phyloP scores from a whole-genome alignment of 2,329 filamentous ascomycete species.

The Scorias spongiosa region DNA sequence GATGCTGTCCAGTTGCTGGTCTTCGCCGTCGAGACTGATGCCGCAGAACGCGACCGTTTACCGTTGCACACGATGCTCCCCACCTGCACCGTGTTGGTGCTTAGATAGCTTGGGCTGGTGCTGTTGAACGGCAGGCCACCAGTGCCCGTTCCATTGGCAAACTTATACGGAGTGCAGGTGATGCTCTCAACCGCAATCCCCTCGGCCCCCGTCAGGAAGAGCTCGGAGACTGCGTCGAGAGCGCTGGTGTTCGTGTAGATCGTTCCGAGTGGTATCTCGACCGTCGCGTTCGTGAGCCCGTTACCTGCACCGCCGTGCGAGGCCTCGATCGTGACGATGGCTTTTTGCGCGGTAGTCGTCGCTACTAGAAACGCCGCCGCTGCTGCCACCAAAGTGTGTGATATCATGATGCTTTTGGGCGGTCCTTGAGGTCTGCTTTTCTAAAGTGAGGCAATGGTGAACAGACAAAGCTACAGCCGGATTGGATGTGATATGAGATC shows the following conservation, averaged over 20 bases:
- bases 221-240: constrained; percentile 11
- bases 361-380: constrained; percentile 3
- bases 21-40: neutral
- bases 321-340: constrained; percentile 10
- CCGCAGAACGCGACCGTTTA: neutral
- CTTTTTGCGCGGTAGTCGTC: constrained; percentile 7
- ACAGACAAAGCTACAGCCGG: too few relatives aligned
- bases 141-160: constrained; percentile 8
- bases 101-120: constrained; percentile 8
- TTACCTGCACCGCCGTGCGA: constrained; percentile 12
- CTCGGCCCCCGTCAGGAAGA: constrained; percentile 11
- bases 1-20: neutral
- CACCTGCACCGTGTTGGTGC: constrained; percentile 13
- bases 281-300: constrained; percentile 12
- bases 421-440: neutral
- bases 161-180: constrained; percentile 11
- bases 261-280: constrained; percentile 10
- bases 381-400: neutral
- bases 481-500: too few relatives aligned
- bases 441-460: too few relatives aligned
- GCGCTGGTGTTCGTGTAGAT: constrained; percentile 9
- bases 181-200: constrained; percentile 8
- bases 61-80: constrained; percentile 10
- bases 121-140: constrained; percentile 12
- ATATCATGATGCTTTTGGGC: neutral